Base-by-base conservation (phyloP, 352 stramenopile genomes). In the Pythium monospermum region DNA sequence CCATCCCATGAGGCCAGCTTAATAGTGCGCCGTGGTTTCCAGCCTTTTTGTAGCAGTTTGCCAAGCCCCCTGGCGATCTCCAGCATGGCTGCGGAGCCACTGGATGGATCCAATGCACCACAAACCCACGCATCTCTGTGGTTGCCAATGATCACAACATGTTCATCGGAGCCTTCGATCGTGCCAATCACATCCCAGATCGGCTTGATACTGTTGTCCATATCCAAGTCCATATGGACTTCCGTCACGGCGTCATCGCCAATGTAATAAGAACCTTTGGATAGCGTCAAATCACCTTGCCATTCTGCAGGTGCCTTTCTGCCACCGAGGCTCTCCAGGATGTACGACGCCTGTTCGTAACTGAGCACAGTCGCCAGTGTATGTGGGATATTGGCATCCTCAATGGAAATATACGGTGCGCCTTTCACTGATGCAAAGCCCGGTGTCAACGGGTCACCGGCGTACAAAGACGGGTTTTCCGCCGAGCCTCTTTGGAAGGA, bases 71-170 rank as follows among this genome's bases (percentile, higher is more conserved):
- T 76, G 12, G 85, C 88, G 23, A 96, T 73, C 65, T 97, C 88
- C 3, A 96, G 47, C 59, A 96, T 60, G 1, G 68, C 57, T 3
- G 83, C 68, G 2, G 86, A 95, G 7, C 68, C 88, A 27, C 69
- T 88, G 23, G 87, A 89, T 11, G 88, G 88, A 56, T 96, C 85
- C 15, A 83, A 78, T 0, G 84, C 86, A 11, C 85, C 86, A 50
- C 84, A 94, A 0, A 96, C 83, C 88, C 88, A 97, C 8, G 86
- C 87, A 57, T 97, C 88, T 16, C 88, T 77, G 54, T 96, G 88
- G 62, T 96, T 97, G 28, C 85, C 83, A 22, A 96, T 67, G 18
- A 96, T 31, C 13, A 96, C 73, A 19, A 83, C 71, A 41, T 85
- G 61, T 28, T 77, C 58, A 15, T 68, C 57, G 0, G 54, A 48